Evolutionary conservation across 139 green algal species (phyloP), one percentile per base, ranked within the genome.

Genomic region (Gonium pectorale): DNA sequence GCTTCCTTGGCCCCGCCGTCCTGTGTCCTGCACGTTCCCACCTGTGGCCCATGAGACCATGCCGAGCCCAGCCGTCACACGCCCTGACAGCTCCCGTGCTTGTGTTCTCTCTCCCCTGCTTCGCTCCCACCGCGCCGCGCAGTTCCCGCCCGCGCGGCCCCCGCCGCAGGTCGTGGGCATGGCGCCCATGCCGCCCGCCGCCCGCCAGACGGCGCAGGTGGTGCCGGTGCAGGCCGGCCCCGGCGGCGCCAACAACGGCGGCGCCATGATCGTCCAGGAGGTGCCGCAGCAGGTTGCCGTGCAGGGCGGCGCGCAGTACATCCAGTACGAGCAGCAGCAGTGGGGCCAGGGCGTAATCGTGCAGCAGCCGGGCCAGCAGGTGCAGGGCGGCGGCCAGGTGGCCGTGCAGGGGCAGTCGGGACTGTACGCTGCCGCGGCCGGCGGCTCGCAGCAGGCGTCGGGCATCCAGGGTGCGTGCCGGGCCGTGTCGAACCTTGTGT

Each of bases 301-400:
- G 49, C 79, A 72, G 62, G 60, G 27, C 31, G 59, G 44, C 3
- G 8, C 33, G 49, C 79, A 72, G 66, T 85, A 85, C 44, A 68
- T 85, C 26, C 77, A 63, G 62, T 83, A 83, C 77, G 77, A 83
- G 31, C 77, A 83, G 77, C 77, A 83, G 59, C 74, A 68, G 56
- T 79, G 70, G 75, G 40, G 41, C 9, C n/a, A 44, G 40, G 40
- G 60, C 40, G 59, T 72, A 6, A 82, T 82, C 5, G 75, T 82
- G 40, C 75, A 73, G 77, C 77, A 63, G 62, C 75, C 40, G n/a
- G n/a, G n/a, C n/a, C n/a, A n/a, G 59, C 77, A 73, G 77, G 40
- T 46, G 31, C 40, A 60, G 59, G 59, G 59, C 31, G 59, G 29
- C 27, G 77, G 26, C 24, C n/a, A n/a, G n/a, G n/a, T n/a, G n/a